phyloP scores from a whole-genome alignment of 192 early-diverging fungal genomes.

The Coemansia sp. region DNA sequence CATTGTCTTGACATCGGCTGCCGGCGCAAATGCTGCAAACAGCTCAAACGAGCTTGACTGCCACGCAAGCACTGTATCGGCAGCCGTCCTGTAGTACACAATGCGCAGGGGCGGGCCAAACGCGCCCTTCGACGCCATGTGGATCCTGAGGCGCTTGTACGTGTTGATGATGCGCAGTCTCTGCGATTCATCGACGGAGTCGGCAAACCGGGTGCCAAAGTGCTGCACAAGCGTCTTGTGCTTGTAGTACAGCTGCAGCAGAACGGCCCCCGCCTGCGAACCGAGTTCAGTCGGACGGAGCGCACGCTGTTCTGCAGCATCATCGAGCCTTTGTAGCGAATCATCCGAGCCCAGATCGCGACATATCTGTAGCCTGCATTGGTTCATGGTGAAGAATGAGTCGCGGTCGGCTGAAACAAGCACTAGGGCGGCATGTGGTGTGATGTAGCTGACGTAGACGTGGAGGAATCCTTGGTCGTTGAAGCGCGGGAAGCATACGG shows the following conservation, averaged over 20 bases:
- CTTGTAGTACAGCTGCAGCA: slow-evolving; percentile 50
- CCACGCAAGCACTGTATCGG: slow-evolving; percentile 36
- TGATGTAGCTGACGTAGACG: slow-evolving; percentile 82
- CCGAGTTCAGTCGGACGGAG: slow-evolving; percentile 46
- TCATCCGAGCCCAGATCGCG: slow-evolving; percentile 42
- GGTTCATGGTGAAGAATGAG: slow-evolving; percentile 77
- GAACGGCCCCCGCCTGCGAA: slow-evolving; percentile 7
- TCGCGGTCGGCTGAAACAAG: slow-evolving; percentile 79
- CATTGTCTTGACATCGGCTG: slow-evolving; percentile 62
- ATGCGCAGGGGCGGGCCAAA: slow-evolving; percentile 39
- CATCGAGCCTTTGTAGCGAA: slow-evolving; percentile 48
- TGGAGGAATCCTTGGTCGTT: slow-evolving; percentile 86
- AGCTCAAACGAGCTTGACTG: slow-evolving; percentile 71
- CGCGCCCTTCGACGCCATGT: slow-evolving; percentile 27
- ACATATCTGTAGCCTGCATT: slow-evolving; percentile 64
- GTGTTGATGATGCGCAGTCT: slow-evolving; percentile 56
- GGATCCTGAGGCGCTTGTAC: slow-evolving; percentile 58
- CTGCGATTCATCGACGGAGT: slow-evolving; percentile 20
- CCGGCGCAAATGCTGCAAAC: slow-evolving; percentile 65
- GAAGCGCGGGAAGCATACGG: slow-evolving; percentile 91
- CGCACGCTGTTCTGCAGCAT: slow-evolving; percentile 55
- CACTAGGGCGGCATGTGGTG: slow-evolving; percentile 68
- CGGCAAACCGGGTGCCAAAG: slow-evolving; percentile 42
- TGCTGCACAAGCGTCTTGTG: slow-evolving; percentile 47
- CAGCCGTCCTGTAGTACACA: slow-evolving; percentile 23